phyloP scores from a whole-genome alignment of 1,284 basidiomycete species.

The Melampsora americana region DNA sequence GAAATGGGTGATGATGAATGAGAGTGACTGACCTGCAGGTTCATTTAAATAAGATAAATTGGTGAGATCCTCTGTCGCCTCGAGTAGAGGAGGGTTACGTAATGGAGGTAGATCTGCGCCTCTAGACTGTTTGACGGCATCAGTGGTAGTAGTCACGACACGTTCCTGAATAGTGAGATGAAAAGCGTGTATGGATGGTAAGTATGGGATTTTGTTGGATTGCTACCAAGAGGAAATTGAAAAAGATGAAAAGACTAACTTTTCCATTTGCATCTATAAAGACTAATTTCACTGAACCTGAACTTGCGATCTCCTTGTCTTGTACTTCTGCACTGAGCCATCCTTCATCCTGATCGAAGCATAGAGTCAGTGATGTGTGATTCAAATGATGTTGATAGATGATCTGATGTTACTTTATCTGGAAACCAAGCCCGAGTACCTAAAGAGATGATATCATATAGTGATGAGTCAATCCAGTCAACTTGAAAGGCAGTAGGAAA shows the following conservation, averaged over 20 bases:
- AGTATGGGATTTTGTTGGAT: background rate
- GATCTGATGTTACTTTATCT: slow-evolving; percentile 62
- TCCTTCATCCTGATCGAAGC: slow-evolving; percentile 63
- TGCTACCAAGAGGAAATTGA: background rate
- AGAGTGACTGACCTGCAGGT: slow-evolving; percentile 70
- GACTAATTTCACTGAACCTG: slow-evolving; percentile 70
- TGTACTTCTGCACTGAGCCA: slow-evolving; percentile 85
- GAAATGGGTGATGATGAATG: background rate
- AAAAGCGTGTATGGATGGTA: too few relatives aligned
- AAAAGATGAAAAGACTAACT: slow-evolving; percentile 57
- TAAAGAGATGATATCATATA: slow-evolving; percentile 18
- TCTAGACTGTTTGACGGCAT: slow-evolving; percentile 68
- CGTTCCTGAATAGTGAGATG: slow-evolving; percentile 63
- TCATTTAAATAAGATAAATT: slow-evolving; percentile 97
- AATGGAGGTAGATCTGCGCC: slow-evolving; percentile 73
- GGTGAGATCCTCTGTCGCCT: slow-evolving; percentile 95
- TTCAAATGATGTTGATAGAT: background rate
- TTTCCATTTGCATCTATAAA: slow-evolving; percentile 83
- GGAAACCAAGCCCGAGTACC: slow-evolving; percentile 65
- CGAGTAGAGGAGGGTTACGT: slow-evolving; percentile 90
- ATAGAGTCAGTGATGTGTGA: background rate
- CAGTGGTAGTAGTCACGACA: slow-evolving; percentile 65
- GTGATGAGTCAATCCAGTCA: slow-evolving; percentile 7
- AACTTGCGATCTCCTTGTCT: slow-evolving; percentile 54
- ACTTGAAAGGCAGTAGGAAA: slow-evolving; percentile 37